A percentile compares a stretch with the other conserved stretches of the same genome.
These are phyloP conservation scores for Cystoderma amianthinum DNA, from an alignment of 768 basidiomycete species.

Conservation along the genomic window DNA sequence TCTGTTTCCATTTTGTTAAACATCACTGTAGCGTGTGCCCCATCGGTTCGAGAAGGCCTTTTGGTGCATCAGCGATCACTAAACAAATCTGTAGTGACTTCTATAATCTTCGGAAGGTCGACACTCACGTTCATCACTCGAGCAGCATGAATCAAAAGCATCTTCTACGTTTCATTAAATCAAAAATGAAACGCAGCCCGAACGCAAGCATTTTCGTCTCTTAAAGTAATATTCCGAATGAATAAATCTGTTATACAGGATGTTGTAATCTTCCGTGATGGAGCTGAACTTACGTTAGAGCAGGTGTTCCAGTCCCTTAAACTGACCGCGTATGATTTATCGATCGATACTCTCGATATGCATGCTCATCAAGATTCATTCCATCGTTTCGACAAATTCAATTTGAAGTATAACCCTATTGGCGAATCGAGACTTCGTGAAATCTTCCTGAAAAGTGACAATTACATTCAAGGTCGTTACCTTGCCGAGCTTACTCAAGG, in stretches of 20 bases:
- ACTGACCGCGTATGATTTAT: constrained; percentile 93
- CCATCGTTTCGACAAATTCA: constrained; percentile 98
- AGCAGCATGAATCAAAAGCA: constrained; percentile 99
- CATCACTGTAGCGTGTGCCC: constrained; percentile 52
- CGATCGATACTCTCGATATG: constrained; percentile 99
- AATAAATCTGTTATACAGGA: constrained; percentile 45
- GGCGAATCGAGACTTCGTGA: constrained; percentile 93
- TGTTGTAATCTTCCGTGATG: constrained; percentile 93
- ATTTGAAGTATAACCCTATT: constrained; percentile 94
- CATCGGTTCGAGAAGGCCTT: constrained; percentile 50
- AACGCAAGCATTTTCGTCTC: constrained; percentile 38
- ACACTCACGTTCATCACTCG: constrained; percentile 98
- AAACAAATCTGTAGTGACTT: constrained; percentile 65
- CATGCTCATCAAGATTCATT: constrained; percentile 98
- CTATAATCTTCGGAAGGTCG: constrained; percentile 96
- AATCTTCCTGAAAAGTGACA: constrained; percentile 98
- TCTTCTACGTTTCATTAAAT: constrained; percentile 94
- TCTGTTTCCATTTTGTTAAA: neutral
- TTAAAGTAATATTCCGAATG: neutral
- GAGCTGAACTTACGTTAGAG: constrained; percentile 75
- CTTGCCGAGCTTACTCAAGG: constrained; percentile 93
- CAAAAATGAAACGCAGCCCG: constrained; percentile 90
- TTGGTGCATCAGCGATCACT: neutral
- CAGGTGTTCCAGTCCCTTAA: constrained; percentile 97
- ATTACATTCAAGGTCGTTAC: constrained; percentile 87